These are phyloP conservation scores for Dactylellina haptotyla DNA, from an alignment of 2,329 filamentous ascomycete species.

Conservation along the genomic window DNA sequence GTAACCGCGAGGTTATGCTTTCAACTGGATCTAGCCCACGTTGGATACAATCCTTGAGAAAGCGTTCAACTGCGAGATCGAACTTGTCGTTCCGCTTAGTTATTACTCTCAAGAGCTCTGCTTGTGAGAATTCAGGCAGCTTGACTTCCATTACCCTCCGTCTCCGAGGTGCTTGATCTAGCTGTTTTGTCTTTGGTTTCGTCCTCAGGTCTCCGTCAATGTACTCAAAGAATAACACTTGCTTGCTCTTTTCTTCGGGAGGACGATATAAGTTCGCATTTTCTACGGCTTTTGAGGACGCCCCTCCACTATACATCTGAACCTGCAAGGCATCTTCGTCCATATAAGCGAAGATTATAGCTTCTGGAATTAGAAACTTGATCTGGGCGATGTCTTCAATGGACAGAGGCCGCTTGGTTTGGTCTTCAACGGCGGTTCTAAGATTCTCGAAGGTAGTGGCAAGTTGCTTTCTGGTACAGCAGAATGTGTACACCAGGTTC, in stretches of 20 bases:
- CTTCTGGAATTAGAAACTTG: slow-evolving; percentile 77
- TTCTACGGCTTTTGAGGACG: slow-evolving; percentile 54
- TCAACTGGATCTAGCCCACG: slow-evolving; percentile 74
- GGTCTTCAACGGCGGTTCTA: slow-evolving; percentile 81
- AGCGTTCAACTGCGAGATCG: slow-evolving; percentile 76
- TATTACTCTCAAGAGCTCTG: slow-evolving; percentile 88
- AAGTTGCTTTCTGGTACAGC: slow-evolving; percentile 89
- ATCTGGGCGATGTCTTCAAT: slow-evolving; percentile 85
- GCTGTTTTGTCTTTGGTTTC: slow-evolving; percentile 69
- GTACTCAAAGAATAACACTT: slow-evolving; percentile 91
- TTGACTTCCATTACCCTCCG: slow-evolving; percentile 75
- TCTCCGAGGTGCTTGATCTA: slow-evolving; percentile 62
- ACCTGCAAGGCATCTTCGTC: slow-evolving; percentile 85
- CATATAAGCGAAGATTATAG: slow-evolving; percentile 85
- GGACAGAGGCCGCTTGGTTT: slow-evolving; percentile 75
- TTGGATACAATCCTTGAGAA: slow-evolving; percentile 77
- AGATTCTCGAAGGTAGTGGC: slow-evolving; percentile 92
- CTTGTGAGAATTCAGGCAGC: slow-evolving; percentile 92
- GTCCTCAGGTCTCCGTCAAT: slow-evolving; percentile 88
- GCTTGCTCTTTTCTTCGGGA: slow-evolving; percentile 64
- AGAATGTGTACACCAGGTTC: slow-evolving; percentile 94
- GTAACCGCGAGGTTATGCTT: slow-evolving; percentile 69
- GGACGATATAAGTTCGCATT: slow-evolving; percentile 57
- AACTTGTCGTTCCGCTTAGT: slow-evolving; percentile 91
- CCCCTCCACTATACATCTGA: slow-evolving; percentile 70